Evolutionary conservation across 768 basidiomycete genomes (phyloP).

Genomic region (Leucocoprinus sp.): DNA sequence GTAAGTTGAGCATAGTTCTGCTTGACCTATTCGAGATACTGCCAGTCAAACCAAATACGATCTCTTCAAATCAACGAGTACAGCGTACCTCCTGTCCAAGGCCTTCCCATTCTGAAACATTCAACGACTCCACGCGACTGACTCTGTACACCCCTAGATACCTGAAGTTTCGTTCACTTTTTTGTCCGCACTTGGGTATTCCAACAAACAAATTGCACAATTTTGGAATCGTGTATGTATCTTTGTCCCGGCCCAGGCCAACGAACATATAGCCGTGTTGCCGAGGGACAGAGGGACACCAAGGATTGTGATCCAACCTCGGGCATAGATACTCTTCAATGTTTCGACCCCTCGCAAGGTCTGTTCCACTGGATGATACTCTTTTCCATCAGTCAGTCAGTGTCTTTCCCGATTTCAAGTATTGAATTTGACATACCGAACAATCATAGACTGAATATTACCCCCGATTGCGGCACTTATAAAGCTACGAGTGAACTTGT

Average conservation of each 20-base stretch:
- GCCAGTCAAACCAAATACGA: constrained; percentile 4
- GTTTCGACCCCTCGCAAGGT: constrained; percentile 22
- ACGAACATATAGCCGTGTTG: constrained; percentile 51
- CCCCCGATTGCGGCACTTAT: constrained; percentile 32
- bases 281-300: constrained; percentile 42
- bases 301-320: constrained; percentile 43
- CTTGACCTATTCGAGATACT: constrained; percentile 20
- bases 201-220: constrained; percentile 39
- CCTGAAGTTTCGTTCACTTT: constrained; percentile 25
- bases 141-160: constrained; percentile 42
- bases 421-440: constrained; percentile 21
- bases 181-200: constrained; percentile 19
- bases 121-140: constrained; percentile 32
- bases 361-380: constrained; percentile 19
- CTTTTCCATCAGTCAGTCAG: constrained; percentile 13
- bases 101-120: constrained; percentile 37
- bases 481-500: constrained; percentile 30
- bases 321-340: constrained; percentile 41
- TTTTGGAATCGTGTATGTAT: constrained; percentile 32
- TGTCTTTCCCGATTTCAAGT: neutral
- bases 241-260: constrained; percentile 38
- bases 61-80: neutral
- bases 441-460: constrained; percentile 27
- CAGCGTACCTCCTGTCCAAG: constrained; percentile 31
- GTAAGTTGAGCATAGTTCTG: constrained; percentile 30